Percentiles rank a stretch among this genome's conserved stretches.
These are phyloP conservation scores for Bauhinia variegata DNA, from an alignment of 306 rosid species.

Conservation along the genomic window DNA sequence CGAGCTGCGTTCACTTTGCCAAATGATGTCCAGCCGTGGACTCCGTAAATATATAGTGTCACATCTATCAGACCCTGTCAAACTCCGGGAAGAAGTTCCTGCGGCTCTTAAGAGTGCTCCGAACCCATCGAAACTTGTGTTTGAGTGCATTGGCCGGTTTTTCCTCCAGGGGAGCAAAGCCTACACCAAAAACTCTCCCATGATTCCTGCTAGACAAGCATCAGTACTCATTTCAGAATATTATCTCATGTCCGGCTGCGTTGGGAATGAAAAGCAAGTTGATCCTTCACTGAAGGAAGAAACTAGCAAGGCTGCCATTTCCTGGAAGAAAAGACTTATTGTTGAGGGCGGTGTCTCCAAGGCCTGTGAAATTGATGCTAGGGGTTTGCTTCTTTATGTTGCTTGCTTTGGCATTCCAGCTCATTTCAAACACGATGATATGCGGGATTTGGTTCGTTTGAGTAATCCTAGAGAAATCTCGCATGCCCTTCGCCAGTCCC, in stretches of 20 bases:
- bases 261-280: constrained; percentile 18
- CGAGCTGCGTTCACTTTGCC: constrained; percentile 46
- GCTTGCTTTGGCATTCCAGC: constrained; percentile 55
- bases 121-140: constrained; percentile 51
- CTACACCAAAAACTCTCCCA: constrained; percentile 43
- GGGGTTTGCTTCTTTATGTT: constrained; percentile 59
- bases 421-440: constrained; percentile 47
- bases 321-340: constrained; percentile 60
- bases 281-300: constrained; percentile 47
- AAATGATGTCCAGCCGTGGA: constrained; percentile 56
- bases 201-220: constrained; percentile 51
- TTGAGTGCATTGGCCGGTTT: constrained; percentile 65
- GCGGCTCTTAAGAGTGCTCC: constrained; percentile 52
- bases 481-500: constrained; percentile 48
- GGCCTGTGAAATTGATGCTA: constrained; percentile 57
- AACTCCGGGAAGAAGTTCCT: constrained; percentile 48
- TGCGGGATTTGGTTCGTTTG: constrained; percentile 45
- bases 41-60: constrained; percentile 49
- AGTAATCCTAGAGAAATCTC: constrained; percentile 45
- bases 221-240: constrained; percentile 55
- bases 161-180: constrained; percentile 65
- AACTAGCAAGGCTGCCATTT: constrained; percentile 40
- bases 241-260: constrained; percentile 53
- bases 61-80: constrained; percentile 29
- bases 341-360: constrained; percentile 51